Conservation (phyloP, 2,329 filamentous ascomycete genomes). For the Sporothrix curviconia region DNA sequence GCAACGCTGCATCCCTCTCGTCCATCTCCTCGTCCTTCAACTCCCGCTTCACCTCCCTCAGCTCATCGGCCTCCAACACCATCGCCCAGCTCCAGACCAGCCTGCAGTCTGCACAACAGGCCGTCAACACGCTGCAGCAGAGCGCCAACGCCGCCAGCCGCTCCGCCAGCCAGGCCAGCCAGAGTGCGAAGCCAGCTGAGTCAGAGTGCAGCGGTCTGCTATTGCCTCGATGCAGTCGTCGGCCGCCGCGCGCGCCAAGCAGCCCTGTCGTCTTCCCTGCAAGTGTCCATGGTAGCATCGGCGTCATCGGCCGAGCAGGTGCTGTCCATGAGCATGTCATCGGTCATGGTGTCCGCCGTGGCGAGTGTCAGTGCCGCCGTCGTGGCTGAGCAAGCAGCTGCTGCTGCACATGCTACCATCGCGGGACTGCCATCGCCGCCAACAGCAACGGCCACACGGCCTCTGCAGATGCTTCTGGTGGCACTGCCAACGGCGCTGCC, state of each 20-base stretch:
- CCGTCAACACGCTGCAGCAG: conserved; percentile 3
- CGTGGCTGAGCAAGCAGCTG: neutral
- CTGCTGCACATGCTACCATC: neutral
- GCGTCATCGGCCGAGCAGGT: neutral
- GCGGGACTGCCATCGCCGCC: neutral
- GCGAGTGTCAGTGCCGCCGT: conserved; percentile 7
- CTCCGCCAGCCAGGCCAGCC: neutral
- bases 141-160: conserved; percentile 2
- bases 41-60: conserved; percentile 11
- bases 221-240: conserved; percentile 1
- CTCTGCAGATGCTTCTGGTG: neutral
- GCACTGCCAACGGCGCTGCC: neutral
- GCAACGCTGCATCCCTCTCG: neutral
- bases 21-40: conserved; percentile 13
- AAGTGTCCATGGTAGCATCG: neutral
- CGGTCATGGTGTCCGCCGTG: neutral
- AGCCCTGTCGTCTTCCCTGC: neutral
- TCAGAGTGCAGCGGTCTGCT: conserved; percentile 2
- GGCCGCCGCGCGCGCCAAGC: conserved; percentile 3
- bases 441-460: neutral
- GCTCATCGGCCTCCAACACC: conserved; percentile 10
- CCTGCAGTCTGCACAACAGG: conserved; percentile 10
- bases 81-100: conserved; percentile 9
- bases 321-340: conserved; percentile 1
- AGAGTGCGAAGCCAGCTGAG: too few species aligned